Evolutionary conservation across 768 basidiomycete species (phyloP).

Genomic region (Mycena epipterygia): DNA sequence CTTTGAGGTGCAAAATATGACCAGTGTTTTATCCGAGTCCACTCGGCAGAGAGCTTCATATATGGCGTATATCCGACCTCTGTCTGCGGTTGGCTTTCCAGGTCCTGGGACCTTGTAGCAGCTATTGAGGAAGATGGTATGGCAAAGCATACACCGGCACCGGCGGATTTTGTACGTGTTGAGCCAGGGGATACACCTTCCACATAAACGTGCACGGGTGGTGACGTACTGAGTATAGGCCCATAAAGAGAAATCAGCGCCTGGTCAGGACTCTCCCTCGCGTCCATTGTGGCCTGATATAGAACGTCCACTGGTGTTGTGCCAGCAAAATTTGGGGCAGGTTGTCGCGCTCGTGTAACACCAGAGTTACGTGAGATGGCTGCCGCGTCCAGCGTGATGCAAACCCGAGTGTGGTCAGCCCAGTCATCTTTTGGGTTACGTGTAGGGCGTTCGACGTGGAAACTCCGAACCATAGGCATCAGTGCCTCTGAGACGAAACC

Average conservation of each 20-base stretch:
- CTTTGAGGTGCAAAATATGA: slow-evolving; percentile 11
- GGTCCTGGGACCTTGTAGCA: background rate
- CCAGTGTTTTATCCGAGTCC: background rate
- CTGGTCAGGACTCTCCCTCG: background rate
- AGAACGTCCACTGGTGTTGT: background rate
- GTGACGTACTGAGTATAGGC: background rate
- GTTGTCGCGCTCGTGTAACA: background rate
- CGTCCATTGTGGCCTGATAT: background rate
- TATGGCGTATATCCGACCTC: slow-evolving; percentile 5
- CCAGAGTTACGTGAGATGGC: background rate
- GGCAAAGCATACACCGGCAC: background rate
- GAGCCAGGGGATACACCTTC: background rate
- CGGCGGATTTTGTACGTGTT: background rate
- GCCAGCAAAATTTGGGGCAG: background rate
- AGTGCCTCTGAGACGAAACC: background rate
- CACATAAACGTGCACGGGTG: background rate
- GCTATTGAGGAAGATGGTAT: background rate
- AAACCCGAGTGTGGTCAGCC: slow-evolving; percentile 9
- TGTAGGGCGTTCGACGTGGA: slow-evolving; percentile 5
- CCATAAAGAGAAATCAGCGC: background rate
- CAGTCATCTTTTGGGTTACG: slow-evolving; percentile 1
- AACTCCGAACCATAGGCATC: background rate
- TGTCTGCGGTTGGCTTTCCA: background rate
- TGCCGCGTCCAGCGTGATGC: background rate
- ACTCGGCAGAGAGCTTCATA: background rate